Base-by-base conservation (phyloP, 495 filamentous ascomycete genomes). In the Mycothermus thermophilus region DNA sequence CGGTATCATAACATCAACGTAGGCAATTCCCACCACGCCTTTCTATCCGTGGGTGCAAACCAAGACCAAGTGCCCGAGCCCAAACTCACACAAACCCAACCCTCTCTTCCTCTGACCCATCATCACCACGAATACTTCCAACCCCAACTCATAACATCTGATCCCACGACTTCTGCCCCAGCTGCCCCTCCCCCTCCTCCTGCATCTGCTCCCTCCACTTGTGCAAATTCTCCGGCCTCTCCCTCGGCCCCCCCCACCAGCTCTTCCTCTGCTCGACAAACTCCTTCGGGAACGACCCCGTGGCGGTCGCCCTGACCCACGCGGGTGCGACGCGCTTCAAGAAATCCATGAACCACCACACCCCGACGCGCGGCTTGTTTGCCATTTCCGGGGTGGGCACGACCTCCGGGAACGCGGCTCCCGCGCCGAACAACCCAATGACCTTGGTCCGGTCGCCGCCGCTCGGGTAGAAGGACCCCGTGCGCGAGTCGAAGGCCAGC, bases 291-390 rank as follows among this genome's bases (percentile, higher is more conserved):
- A 38, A 23, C 14, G 3, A 1, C 10, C 35, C 28, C 9, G 0
- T 32, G 9, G 12, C 14, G 5, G 30, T 31, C 25, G 11, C 26
- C 23, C 27, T 16, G 14, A 47, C 34, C 48, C 48, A 51, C 15
- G 16, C 28, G 2, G 48, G 48, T 12, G 42, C 42, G 4, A 42
- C 42, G 32, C 30, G 25, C 30, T 43, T 37, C 30, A 48, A 12
- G 27, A 40, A 51, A 22, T 23, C 21, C 44, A 51, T 48, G 33
- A 47, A 51, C 36, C 41, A 43, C 38, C 34, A 44, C 14, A 51
- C 30, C 27, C 44, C 37, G 2, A 48, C 44, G n/a, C 38, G 41
- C 30, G 37, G 38, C 34, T 45, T 30, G 14, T 35, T 12, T 28
- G 32, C 31, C 3, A 38, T 39, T 10, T 25, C 33, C 2, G 30